Evolutionary conservation across 1,284 basidiomycete genomes (phyloP), one percentile per base, ranked within the genome.

Genomic region (Ganoderma lucidum): DNA sequence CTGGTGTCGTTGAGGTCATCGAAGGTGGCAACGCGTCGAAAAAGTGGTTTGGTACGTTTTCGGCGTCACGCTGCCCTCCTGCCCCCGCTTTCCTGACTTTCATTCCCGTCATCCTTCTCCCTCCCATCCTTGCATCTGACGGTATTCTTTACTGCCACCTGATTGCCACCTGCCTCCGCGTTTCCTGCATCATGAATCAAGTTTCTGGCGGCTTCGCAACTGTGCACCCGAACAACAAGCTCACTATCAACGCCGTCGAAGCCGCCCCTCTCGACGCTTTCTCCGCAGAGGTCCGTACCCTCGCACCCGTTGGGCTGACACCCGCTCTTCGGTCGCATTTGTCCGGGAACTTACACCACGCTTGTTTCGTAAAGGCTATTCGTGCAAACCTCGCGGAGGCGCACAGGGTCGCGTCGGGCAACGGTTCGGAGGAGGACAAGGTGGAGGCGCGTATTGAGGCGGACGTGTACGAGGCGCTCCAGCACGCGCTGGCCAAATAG

Each of bases 121-220:
- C 56, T 59, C 17, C 19, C 17, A 5, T 12, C 35, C 35, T 8
- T 19, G 8, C 17, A 35, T 19, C 10, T n/a, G 68, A 41, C 5
- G 23, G 3, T 1, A 23, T 19, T 39, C 44, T 12, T 17, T 9
- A 19, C 35, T 19, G 23, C 12, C 23, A 51, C 23, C 23, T 5
- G 3, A 19, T 42, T 19, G 23, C 12, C 23, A 51, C 23, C 23
- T 5, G 3, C 23, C 48, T 51, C 41, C 28, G 1, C 41, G 6
- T 12, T 9, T 6, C 3, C 8, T 8, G 28, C 12, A 9, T 30
- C 9, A 14, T 41, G 56, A 37, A 37, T 62, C n/a, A 75, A 99
- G 98, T 96, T 66, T 98, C 97, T 69, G 93, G 95, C 73, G 98
- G 98, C 70, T 99, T 99, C 80, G 97, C 98, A 67, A 98, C 94